Base-by-base conservation (phyloP, 345 rosid species). In the Euphorbia peplus region DNA sequence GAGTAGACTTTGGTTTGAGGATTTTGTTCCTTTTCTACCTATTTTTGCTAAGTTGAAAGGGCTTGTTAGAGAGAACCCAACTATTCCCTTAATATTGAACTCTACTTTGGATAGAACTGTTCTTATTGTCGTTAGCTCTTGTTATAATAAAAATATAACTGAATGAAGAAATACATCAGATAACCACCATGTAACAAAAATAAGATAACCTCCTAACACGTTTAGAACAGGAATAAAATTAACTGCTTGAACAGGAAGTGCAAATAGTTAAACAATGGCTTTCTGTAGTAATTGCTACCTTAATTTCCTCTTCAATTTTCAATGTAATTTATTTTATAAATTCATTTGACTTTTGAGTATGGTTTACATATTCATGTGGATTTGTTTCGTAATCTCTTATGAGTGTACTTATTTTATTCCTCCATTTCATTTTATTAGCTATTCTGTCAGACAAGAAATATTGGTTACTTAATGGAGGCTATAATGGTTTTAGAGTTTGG, bases 401-500 rank as follows among this genome's bases (percentile, higher is more conserved):
- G 1, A 19, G 32, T 66, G 35, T 63, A 22, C 35, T 22, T 18
- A 19, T 28, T 15, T 44, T 6, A 22, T 35, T 29, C 41, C 10
- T 21, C 22, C 14, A 0, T 73, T 63, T 60, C 37, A 57, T 72
- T 52, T 72, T 72, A 67, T 48, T 73, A 95, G 99, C 75, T 91
- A 76, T 95, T 72, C 81, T 91, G 93, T 90, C 83, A 85, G 47
- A 95, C 98, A 14, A 76, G 81, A 69, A 42, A 87, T 63, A 78
- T 86, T 70, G 92, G 95, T 71, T 95, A 91, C 73, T 81, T 90
- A 67, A 68, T 90, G 67, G 99, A 90, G 81, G 97, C 97, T 15
- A 84, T 91, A 69, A 85, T 91, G 96, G 85, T 92, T 76, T 85
- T 91, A 86, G 99, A 91, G 83, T 82, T 90, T 63, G 99, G 99